Base-by-base conservation (phyloP, 768 basidiomycete genomes). In the Pisolithus orientalis region DNA sequence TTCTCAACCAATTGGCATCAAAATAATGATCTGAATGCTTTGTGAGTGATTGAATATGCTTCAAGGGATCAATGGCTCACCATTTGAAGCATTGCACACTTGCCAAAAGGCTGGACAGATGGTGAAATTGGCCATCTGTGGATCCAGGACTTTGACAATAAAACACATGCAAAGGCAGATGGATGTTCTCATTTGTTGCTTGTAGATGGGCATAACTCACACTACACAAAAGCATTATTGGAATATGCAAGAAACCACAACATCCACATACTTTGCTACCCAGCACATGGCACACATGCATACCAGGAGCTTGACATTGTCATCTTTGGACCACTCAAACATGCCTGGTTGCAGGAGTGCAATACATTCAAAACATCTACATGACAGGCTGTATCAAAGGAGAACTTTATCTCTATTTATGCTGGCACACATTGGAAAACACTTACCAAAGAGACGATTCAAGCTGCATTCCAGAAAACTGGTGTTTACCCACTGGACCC, bases 201-300 rank as follows among this genome's bases (percentile, higher is more conserved):
- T 10, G 65, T 80, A 10, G 74, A 80, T 64, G 73, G 78, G 0
- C 78, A 80, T 50, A 69, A 62, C 47, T 77, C 72, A 0, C 77
- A 79, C 51, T 72, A 68, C 51, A 70, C 67, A 4, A 44, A 50
- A 4, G 62, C 50, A 6, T 74, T 78, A 51, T 69, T 80, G 16
- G 50, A 65, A 10, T 72, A 72, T 61, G 72, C 73, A 0, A 48
- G 57, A 2, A 45, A 58, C 0, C 49, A 75, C 53, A 60, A 66
- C 1, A 78, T 79, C n/a, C 52, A 65, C 21, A 57, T 79, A 5
- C 54, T 78, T 0, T 74, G 71, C 53, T 79, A 78, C 61, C 77
- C 73, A 14, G 57, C 60, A 7, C 55, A 59, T 34, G 4, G 49
- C 4, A 59, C 51, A 2, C 51, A 59, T 51, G 25, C 55, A 1